phyloP scores from a whole-genome alignment of 306 rosid species.

The Corylus avellana region DNA sequence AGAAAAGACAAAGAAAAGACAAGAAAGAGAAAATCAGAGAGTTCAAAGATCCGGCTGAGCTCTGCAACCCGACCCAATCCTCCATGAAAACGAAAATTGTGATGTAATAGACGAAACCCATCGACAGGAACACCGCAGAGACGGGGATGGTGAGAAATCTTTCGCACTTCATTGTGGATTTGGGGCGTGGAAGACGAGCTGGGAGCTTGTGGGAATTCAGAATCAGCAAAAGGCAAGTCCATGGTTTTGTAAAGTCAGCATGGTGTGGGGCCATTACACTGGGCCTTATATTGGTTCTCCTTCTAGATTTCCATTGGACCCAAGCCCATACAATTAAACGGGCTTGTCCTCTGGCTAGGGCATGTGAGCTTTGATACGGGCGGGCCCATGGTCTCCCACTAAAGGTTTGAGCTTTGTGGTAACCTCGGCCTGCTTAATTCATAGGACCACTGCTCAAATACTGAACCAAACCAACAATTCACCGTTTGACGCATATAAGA shows the following conservation, averaged over 20 bases:
- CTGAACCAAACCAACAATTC: no score
- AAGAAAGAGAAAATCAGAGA: conserved; percentile 52
- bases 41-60: conserved; percentile 66
- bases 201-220: not conserved
- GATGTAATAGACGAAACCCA: conserved; percentile 53
- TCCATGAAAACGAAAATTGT: conserved; percentile 71
- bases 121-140: conserved; percentile 47
- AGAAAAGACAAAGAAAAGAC: conserved; percentile 58
- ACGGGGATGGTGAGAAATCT: conserved; percentile 60
- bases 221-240: not conserved
- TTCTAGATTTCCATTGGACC: not conserved
- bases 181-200: not conserved
- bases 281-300: not conserved
- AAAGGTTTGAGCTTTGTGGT: not conserved
- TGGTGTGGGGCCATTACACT: not conserved
- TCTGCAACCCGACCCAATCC: conserved; percentile 67
- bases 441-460: no score
- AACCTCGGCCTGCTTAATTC: not conserved
- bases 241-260: not conserved
- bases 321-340: not conserved
- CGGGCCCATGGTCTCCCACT: not conserved
- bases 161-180: conserved; percentile 35
- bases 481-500: no score
- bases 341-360: no score
- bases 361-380: not conserved